Evolutionary conservation across 2,329 filamentous ascomycete species (phyloP), one percentile per base, ranked within the genome.

Genomic region (Paecilomyces dactylethromorphus): DNA sequence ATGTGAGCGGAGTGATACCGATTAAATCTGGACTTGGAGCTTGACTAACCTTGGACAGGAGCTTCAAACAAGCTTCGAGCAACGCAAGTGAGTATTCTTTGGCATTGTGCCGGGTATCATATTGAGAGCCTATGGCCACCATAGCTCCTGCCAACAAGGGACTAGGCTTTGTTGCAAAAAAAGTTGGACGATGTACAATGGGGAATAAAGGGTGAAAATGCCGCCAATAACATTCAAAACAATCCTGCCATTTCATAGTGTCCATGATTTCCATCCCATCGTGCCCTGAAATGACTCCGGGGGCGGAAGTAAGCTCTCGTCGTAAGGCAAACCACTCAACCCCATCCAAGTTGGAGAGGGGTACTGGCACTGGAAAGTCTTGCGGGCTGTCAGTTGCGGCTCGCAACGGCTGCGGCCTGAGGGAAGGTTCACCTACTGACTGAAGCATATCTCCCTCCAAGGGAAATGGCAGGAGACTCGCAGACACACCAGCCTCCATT

Each of bases 301-400:
- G 64, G 67, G 71, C 59, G 67, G 68, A 63, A 69, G 71, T 61
- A 68, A 69, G 64, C 64, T 73, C 65, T 70, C 71, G 61, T 74
- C 73, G 68, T 72, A 78, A 61, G 66, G 68, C 59, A 71, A 65
- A 63, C 67, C 67, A 68, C 65, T 74, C 64, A 69, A 66, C 59
- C 69, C 70, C 64, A 70, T 69, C 76, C 76, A 78, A 57, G 66
- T 69, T 62, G 69, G 70, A 66, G 71, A 74, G 65, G 69, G 71
- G 64, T 74, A 74, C 60, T 71, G 71, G 66, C 69, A 77, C 53
- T 71, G 68, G 54, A 73, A 67, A 62, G 65, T 66, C 72, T 75
- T 60, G 55, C 12, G 57, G 58, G 5, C 15, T 45, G 59, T 67
- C 61, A 68, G 60, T 55, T n/a, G 8, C 49, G 21, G 31, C 3